phyloP scores from a whole-genome alignment of 768 basidiomycete genomes.

The Hemileccinum rubropunctum region DNA sequence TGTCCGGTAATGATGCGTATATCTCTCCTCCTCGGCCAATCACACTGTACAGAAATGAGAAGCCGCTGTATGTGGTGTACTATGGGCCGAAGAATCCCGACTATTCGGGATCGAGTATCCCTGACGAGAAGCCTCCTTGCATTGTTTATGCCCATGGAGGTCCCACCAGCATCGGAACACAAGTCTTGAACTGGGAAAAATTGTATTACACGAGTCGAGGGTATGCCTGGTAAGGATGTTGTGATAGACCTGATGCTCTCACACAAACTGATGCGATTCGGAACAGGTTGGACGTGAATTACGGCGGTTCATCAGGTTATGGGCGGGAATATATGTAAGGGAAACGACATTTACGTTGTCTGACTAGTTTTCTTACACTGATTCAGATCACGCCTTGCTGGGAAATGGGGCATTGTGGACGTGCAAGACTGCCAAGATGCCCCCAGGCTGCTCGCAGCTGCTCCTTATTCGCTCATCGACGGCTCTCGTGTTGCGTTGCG shows the following conservation, averaged over 20 bases:
- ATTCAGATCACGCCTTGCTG: constrained; percentile 48
- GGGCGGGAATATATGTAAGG: constrained; percentile 61
- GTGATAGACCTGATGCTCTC: no score
- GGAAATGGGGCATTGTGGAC: constrained; percentile 75
- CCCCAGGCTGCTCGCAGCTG: constrained; percentile 44
- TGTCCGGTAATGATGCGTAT: constrained; percentile 17
- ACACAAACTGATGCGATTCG: neutral
- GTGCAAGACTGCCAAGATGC: constrained; percentile 60
- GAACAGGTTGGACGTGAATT: constrained; percentile 68
- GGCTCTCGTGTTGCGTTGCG: constrained; percentile 61
- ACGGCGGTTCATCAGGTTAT: constrained; percentile 73
- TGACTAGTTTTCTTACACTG: no score
- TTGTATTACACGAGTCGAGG: constrained; percentile 71
- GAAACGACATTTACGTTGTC: no score
- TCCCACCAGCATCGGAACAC: constrained; percentile 50
- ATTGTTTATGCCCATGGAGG: constrained; percentile 70
- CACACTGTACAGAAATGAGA: constrained; percentile 35
- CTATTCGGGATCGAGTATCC: constrained; percentile 46
- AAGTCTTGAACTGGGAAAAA: constrained; percentile 51
- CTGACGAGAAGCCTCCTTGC: constrained; percentile 64
- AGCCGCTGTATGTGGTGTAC: constrained; percentile 58
- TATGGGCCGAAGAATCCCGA: constrained; percentile 66
- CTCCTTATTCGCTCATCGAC: constrained; percentile 57
- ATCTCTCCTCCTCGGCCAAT: constrained; percentile 52
- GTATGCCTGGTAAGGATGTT: constrained; percentile 59